Conservation (phyloP, 2,329 filamentous ascomycete genomes). For the Exophiala sideris region DNA sequence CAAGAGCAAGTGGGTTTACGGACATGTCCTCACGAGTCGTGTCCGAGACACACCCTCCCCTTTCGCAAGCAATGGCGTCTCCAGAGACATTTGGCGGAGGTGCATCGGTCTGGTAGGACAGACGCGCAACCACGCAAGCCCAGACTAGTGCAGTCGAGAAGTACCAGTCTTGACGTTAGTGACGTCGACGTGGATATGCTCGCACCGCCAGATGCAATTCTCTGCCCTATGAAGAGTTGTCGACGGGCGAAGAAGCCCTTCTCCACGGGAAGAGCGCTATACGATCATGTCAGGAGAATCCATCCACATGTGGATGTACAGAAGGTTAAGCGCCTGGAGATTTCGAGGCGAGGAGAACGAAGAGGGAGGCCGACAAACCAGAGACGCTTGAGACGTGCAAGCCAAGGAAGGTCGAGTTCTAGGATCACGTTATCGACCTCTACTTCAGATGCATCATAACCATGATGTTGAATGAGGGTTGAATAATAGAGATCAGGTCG, state of each 20-base stretch:
- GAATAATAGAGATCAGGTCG: neutral
- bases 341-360: slow-evolving; percentile 13
- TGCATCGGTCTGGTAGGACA: slow-evolving; percentile 9
- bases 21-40: slow-evolving; percentile 21
- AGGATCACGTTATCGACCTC: neutral
- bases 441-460: too few species aligned
- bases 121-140: neutral
- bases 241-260: slow-evolving; percentile 15
- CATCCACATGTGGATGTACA: slow-evolving; percentile 28
- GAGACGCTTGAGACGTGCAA: slow-evolving; percentile 13
- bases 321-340: slow-evolving; percentile 20
- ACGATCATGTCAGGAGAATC: slow-evolving; percentile 25
- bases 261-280: slow-evolving; percentile 19
- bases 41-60: slow-evolving; percentile 20
- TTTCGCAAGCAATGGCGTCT: slow-evolving; percentile 24
- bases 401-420: neutral
- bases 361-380: slow-evolving; percentile 17
- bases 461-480: neutral
- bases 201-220: slow-evolving; percentile 3
- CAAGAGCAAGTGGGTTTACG: neutral
- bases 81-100: slow-evolving; percentile 19
- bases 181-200: slow-evolving; percentile 1
- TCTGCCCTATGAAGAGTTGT: slow-evolving; percentile 26
- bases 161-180: slow-evolving; percentile 8
- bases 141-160: neutral